Evolutionary conservation across 768 basidiomycete species (phyloP).

Genomic region (Podaxis sp.): DNA sequence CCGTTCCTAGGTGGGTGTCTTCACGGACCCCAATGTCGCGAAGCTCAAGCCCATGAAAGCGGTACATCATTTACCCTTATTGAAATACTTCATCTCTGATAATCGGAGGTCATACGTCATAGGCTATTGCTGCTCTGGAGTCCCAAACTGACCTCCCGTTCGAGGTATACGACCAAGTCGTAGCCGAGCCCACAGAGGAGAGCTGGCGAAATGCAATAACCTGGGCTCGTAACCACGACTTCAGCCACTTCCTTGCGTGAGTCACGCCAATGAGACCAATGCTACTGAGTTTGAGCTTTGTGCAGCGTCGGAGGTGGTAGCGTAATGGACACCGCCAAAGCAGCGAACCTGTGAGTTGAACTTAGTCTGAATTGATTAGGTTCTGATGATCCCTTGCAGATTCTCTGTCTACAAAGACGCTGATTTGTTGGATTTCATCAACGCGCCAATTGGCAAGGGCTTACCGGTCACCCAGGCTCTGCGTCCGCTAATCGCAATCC

Average conservation of each 20-base stretch:
- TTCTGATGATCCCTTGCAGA: slow-evolving; percentile 33
- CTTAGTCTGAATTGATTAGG: not conserved
- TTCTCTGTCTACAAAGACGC: slow-evolving; percentile 91
- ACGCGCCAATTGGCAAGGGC: slow-evolving; percentile 93
- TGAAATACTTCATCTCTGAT: not conserved
- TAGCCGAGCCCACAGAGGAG: slow-evolving; percentile 89
- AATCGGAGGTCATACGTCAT: not conserved
- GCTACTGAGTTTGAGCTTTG: slow-evolving; percentile 5
- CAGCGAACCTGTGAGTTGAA: slow-evolving; percentile 75
- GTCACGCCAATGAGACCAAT: slow-evolving; percentile 23
- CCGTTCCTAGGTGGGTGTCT: slow-evolving; percentile 76
- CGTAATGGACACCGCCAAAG: slow-evolving; percentile 94
- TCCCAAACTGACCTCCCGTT: slow-evolving; percentile 73
- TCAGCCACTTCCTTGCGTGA: slow-evolving; percentile 91
- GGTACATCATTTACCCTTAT: slow-evolving; percentile 36
- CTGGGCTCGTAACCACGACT: slow-evolving; percentile 84
- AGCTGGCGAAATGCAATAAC: slow-evolving; percentile 87
- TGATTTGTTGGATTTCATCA: slow-evolving; percentile 94
- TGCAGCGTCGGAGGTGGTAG: slow-evolving; percentile 87
- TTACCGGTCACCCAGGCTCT: slow-evolving; percentile 74
- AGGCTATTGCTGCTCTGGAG: slow-evolving; percentile 82
- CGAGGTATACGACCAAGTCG: slow-evolving; percentile 77
- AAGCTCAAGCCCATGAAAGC: slow-evolving; percentile 80
- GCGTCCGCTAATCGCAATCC: slow-evolving; percentile 82
- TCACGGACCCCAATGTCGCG: slow-evolving; percentile 86